phyloP scores from a whole-genome alignment of 805 yeast species.

The Candida dajiaensis region DNA sequence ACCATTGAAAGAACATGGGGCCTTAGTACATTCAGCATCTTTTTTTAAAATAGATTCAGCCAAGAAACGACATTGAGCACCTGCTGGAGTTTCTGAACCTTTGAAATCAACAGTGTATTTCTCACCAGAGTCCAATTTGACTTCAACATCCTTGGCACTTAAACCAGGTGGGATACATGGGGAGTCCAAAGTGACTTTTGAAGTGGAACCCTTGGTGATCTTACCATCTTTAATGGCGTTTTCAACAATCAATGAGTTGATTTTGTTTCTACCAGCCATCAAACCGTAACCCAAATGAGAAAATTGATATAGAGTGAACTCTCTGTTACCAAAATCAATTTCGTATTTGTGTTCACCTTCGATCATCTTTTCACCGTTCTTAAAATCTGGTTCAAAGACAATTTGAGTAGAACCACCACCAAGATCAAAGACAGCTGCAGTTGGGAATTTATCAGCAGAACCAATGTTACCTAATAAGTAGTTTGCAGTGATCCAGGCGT shows the following conservation, averaged over 20 bases:
- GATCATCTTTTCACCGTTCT: slow-evolving; percentile 52
- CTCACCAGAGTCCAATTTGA: slow-evolving; percentile 44
- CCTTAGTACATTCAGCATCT: slow-evolving; percentile 64
- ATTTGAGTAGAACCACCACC: slow-evolving; percentile 99
- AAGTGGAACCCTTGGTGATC: slow-evolving; percentile 34
- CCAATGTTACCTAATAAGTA: slow-evolving; percentile 93
- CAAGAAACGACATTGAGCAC: slow-evolving; percentile 79
- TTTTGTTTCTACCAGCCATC: slow-evolving; percentile 85
- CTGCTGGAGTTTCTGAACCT: slow-evolving; percentile 59
- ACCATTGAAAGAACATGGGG: slow-evolving; percentile 96
- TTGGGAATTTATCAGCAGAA: slow-evolving; percentile 58
- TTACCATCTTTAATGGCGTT: slow-evolving; percentile 37
- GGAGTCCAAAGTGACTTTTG: slow-evolving; percentile 46
- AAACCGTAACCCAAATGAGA: slow-evolving; percentile 95
- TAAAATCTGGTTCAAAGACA: slow-evolving; percentile 90
- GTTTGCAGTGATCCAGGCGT: slow-evolving; percentile 97
- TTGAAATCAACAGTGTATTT: slow-evolving; percentile 52
- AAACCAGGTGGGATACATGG: slow-evolving; percentile 89
- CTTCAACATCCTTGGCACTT: slow-evolving; percentile 51
- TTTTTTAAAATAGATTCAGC: slow-evolving; percentile 82
- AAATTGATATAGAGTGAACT: slow-evolving; percentile 81
- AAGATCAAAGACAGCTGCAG: slow-evolving; percentile 95
- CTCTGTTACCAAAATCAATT: slow-evolving; percentile 73
- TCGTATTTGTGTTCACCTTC: slow-evolving; percentile 88
- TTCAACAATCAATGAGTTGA: slow-evolving; percentile 61